These are phyloP conservation scores for Pestalotiopsis sp. DNA, from an alignment of 2,329 filamentous ascomycete genomes.

Conservation along the genomic window DNA sequence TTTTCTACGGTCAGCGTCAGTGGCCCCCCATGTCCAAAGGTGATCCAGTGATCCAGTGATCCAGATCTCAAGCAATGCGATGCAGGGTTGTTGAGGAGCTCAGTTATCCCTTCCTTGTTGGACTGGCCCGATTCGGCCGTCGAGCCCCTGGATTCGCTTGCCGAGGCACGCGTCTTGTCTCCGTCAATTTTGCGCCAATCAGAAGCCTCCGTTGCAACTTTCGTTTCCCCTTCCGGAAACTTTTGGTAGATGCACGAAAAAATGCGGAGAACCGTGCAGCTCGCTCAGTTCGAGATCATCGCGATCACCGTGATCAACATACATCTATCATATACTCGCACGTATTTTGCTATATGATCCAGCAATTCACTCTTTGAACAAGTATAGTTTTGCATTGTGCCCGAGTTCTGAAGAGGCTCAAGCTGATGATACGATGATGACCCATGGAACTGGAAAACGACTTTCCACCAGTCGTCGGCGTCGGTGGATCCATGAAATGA, in stretches of 20 bases:
- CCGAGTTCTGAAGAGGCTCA: not conserved
- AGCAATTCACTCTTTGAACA: too few species aligned
- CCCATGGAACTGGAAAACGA: not conserved
- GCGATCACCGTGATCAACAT: not conserved
- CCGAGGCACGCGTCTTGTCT: not conserved
- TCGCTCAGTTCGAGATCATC: not conserved
- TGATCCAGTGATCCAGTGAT: not conserved
- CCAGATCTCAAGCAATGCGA: not conserved
- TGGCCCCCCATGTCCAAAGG: not conserved
- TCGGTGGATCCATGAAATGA: not conserved
- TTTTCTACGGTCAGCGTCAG: not conserved
- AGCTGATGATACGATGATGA: not conserved
- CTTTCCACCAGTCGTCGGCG: not conserved
- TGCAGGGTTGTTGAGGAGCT: not conserved
- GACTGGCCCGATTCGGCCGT: not conserved
- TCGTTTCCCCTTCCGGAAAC: slow-evolving; percentile 4
- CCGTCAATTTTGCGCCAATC: slow-evolving; percentile 9
- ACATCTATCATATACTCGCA: not conserved
- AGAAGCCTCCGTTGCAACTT: not conserved
- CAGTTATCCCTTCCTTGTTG: not conserved
- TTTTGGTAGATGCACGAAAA: not conserved
- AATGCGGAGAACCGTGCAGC: not conserved
- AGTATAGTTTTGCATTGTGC: too few species aligned
- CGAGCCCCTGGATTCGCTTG: not conserved
- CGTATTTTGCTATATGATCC: too few species aligned